Conservation (phyloP, 352 stramenopile species). For the Plasmopara viticola region DNA sequence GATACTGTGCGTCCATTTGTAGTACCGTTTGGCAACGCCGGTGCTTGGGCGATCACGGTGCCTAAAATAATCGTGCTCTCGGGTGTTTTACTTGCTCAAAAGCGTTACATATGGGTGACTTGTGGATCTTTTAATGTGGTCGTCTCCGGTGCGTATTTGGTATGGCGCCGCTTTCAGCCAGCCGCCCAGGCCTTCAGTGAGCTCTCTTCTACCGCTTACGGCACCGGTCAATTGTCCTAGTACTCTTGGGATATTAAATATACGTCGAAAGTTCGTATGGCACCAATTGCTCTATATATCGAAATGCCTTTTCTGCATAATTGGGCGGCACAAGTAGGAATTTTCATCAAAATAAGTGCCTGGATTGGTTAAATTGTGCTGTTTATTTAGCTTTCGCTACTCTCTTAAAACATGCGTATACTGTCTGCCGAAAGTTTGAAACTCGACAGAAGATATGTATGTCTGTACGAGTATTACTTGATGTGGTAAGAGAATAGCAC, state of each 20-base stretch:
- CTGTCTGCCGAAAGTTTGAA: too few relatives aligned
- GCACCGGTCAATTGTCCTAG: conserved; percentile 34
- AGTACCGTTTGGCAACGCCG: conserved; percentile 60
- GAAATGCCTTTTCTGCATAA: too few relatives aligned
- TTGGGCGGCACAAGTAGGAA: too few relatives aligned
- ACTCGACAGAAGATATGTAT: too few relatives aligned
- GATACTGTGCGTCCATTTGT: conserved; percentile 63
- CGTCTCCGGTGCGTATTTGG: conserved; percentile 46
- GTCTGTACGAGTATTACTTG: too few relatives aligned
- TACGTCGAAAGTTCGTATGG: neutral
- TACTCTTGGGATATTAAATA: neutral
- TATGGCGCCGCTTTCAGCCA: conserved; percentile 62
- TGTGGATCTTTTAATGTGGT: conserved; percentile 64
- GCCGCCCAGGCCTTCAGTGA: conserved; percentile 1
- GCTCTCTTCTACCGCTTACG: conserved; percentile 21
- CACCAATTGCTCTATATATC: neutral
- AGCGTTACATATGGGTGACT: conserved; percentile 57
- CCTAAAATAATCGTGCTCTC: conserved; percentile 79
- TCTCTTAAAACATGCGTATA: too few relatives aligned
- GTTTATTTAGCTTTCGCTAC: too few relatives aligned
- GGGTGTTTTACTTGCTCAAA: conserved; percentile 65
- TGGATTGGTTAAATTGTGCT: too few relatives aligned
- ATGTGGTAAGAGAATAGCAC: too few relatives aligned
- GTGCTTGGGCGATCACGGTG: conserved; percentile 72
- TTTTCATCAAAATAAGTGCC: too few relatives aligned